These are phyloP conservation scores for Aspergillus sparsus DNA, from an alignment of 495 filamentous ascomycete genomes.

Conservation along the genomic window DNA sequence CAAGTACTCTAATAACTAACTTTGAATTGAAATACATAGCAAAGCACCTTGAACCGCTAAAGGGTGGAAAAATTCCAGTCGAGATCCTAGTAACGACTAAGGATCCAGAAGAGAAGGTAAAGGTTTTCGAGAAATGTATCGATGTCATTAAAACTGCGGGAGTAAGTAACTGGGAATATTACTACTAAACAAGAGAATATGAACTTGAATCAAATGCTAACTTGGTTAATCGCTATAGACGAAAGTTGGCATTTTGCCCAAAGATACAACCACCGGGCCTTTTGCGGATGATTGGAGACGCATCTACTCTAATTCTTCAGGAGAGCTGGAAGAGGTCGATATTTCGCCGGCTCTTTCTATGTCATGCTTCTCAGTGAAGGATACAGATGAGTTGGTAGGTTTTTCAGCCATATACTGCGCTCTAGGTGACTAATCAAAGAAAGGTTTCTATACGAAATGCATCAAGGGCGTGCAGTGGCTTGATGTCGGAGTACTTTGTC, in stretches of 20 bases:
- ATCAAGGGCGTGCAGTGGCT: slow-evolving; percentile 84
- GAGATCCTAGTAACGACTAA: slow-evolving; percentile 89
- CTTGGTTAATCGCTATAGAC: slow-evolving; percentile 51
- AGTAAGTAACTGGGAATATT: slow-evolving; percentile 50
- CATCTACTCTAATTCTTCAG: slow-evolving; percentile 68
- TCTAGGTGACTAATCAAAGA: slow-evolving; percentile 9
- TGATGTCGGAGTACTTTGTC: slow-evolving; percentile 92
- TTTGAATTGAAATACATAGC: slow-evolving; percentile 50
- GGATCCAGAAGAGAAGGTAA: slow-evolving; percentile 83
- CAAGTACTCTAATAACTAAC: slow-evolving; percentile 4
- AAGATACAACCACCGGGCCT: slow-evolving; percentile 80
- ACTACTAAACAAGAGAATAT: not conserved
- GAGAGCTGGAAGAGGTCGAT: slow-evolving; percentile 88
- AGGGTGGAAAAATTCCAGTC: slow-evolving; percentile 85
- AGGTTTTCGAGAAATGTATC: slow-evolving; percentile 77
- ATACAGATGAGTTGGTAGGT: slow-evolving; percentile 82
- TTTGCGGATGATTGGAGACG: slow-evolving; percentile 97
- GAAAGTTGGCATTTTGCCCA: slow-evolving; percentile 82
- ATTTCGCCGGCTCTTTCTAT: slow-evolving; percentile 77
- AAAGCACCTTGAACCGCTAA: slow-evolving; percentile 88
- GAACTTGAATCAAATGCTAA: not conserved
- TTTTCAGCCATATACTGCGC: not conserved
- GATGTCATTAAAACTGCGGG: slow-evolving; percentile 86
- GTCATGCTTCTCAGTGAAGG: slow-evolving; percentile 89
- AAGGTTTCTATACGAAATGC: slow-evolving; percentile 88